Base-by-base conservation (phyloP, 192 early-diverging fungal genomes). In the Backusella circina region DNA sequence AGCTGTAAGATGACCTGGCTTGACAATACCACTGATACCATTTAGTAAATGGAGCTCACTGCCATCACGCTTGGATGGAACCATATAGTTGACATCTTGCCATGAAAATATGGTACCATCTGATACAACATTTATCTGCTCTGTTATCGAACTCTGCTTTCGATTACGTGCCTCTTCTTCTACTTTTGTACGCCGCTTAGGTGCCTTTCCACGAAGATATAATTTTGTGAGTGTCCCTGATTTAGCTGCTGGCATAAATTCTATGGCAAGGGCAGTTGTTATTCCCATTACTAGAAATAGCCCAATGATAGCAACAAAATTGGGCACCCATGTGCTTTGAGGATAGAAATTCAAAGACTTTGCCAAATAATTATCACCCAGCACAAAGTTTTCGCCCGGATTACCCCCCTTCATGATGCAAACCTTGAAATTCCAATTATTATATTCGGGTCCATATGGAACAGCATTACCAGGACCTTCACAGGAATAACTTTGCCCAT, bases 1-100 rank as follows among this genome's bases (percentile, higher is more conserved):
- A 12, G 91, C 91, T 4, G 93, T 93, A 86, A 96, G 86, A 87
- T 91, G 31, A n/a, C n/a, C n/a, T n/a, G n/a, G n/a, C n/a, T n/a
- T n/a, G n/a, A n/a, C n/a, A n/a, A n/a, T n/a, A n/a, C 94, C 93
- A 18, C 76, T 82, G 28, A 92, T 85, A 66, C 83, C 77, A 77
- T 90, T 80, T 30, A 94, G 80, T 26, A 94, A 73, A 78, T 88
- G 82, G n/a, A 72, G 82, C 33, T 83, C 73, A 57, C 84, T n/a
- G n/a, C n/a, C n/a, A n/a, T n/a, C 87, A 68, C 81, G 85, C 26
- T 79, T 81, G 44, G 74, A 69, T 21, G 77, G 66, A 32, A 90
- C 86, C 0, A 82, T 81, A 77, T 90, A 92, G 72, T 82, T 74
- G 67, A 90, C 77, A 28, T 90, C 78, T 21, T 87, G 84, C 91